Percentiles rank a stretch among this genome's conserved stretches.
These are phyloP conservation scores for Colletotrichum lentis DNA, from an alignment of 2,329 filamentous ascomycete species.

Conservation along the genomic window DNA sequence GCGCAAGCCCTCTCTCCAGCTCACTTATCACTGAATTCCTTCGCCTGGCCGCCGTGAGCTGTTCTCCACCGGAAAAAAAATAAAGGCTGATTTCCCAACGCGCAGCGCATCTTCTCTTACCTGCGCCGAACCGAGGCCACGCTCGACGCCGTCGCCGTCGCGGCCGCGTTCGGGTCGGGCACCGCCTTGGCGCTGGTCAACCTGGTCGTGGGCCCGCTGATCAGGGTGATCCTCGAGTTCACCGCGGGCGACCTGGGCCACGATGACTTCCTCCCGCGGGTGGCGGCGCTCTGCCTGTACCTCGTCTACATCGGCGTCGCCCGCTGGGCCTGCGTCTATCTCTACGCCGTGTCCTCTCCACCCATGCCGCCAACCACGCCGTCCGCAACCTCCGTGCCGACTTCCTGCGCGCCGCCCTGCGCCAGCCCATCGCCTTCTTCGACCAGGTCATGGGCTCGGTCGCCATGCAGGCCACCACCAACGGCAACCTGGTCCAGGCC, in stretches of 20 bases:
- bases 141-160: too few relatives aligned
- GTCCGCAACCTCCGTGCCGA: background rate
- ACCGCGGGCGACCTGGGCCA: background rate
- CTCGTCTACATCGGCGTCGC: background rate
- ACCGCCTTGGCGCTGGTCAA: too few relatives aligned
- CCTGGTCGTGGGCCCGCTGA: background rate
- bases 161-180: too few relatives aligned
- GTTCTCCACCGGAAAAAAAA: background rate
- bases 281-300: background rate
- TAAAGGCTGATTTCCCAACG: background rate
- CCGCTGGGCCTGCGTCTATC: background rate
- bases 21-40: too few relatives aligned
- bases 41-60: background rate
- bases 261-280: background rate
- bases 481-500: slow-evolving; percentile 51
- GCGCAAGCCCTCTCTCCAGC: too few relatives aligned
- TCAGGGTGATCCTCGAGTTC: background rate
- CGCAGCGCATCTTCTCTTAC: background rate
- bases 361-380: background rate
- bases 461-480: slow-evolving; percentile 53
- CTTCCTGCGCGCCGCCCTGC: background rate
- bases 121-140: background rate
- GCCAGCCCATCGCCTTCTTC: background rate
- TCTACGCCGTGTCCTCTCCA: background rate
- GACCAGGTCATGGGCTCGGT: slow-evolving; percentile 44